Evolutionary conservation across 345 rosid genomes (phyloP).

Genomic region (Citrus unshiu): DNA sequence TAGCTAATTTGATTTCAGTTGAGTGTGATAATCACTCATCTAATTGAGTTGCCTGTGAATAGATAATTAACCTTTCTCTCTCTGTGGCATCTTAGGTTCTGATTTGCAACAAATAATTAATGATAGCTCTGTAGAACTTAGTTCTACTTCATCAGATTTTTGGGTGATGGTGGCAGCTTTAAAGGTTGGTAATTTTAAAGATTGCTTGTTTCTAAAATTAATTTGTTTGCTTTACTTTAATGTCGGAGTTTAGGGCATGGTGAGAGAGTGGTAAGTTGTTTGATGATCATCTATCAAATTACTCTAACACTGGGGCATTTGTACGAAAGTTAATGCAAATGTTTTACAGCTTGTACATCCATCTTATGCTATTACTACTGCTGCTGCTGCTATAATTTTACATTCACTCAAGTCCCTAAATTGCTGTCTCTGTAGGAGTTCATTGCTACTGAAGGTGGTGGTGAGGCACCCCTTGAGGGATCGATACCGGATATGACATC

Average conservation of each 20-base stretch:
- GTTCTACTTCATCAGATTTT: conserved; percentile 71
- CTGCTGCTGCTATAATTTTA: not conserved
- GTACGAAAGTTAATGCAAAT: not conserved
- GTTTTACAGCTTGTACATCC: not conserved
- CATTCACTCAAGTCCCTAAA: conserved; percentile 7
- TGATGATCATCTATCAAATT: not conserved
- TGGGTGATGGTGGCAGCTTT: conserved; percentile 99
- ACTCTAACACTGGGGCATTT: not conserved
- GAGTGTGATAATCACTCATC: not conserved
- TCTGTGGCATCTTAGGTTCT: conserved; percentile 39
- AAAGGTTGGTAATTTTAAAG: conserved; percentile 56
- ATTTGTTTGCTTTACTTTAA: not conserved
- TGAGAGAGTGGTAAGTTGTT: not conserved
- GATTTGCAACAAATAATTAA: conserved; percentile 54
- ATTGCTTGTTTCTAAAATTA: not conserved
- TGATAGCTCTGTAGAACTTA: conserved; percentile 65
- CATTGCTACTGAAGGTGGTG: conserved; percentile 76
- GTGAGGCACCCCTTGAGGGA: conserved; percentile 96
- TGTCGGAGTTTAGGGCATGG: not conserved
- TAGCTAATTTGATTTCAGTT: not conserved
- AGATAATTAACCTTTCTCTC: not conserved
- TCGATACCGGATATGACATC: conserved; percentile 99
- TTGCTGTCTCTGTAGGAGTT: conserved; percentile 62
- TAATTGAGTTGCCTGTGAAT: not conserved
- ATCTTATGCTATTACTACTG: not conserved